Percentiles rank a stretch among this genome's conserved stretches.
Evolutionary conservation across 352 stramenopile species (phyloP).

Genomic region (Phytophthora meadii): DNA sequence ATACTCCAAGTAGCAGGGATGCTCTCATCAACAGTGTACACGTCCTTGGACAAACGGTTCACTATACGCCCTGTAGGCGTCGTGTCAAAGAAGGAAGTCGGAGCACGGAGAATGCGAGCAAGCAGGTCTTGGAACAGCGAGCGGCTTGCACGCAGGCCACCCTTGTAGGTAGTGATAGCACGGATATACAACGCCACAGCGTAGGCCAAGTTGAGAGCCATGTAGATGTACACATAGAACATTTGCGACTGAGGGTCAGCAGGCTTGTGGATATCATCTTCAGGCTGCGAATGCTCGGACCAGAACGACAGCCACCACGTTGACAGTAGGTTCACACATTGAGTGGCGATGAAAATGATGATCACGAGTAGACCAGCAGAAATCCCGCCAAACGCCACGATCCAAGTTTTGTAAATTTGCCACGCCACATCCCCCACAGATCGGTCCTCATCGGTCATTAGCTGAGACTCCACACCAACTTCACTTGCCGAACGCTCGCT

Average conservation of each 20-base stretch:
- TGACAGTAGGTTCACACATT: conserved; percentile 64
- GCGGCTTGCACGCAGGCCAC: conserved; percentile 60
- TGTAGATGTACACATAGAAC: conserved; percentile 89
- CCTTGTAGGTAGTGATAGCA: conserved; percentile 63
- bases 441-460: conserved; percentile 79
- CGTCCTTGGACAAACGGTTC: conserved; percentile 81
- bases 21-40: conserved; percentile 80
- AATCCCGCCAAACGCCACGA: conserved; percentile 69
- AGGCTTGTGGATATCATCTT: conserved; percentile 15
- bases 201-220: conserved; percentile 68
- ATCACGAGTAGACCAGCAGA: conserved; percentile 52
- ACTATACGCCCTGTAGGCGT: conserved; percentile 81
- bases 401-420: conserved; percentile 76
- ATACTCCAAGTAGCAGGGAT: conserved; percentile 74
- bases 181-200: conserved; percentile 72
- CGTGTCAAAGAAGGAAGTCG: conserved; percentile 86
- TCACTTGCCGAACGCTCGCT: conserved; percentile 58
- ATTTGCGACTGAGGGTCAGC: conserved; percentile 53
- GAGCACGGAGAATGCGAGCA: conserved; percentile 90
- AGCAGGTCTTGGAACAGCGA: conserved; percentile 74
- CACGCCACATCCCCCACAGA: conserved; percentile 64
- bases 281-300: conserved; percentile 41
- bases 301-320: conserved; percentile 69
- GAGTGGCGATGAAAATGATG: conserved; percentile 50
- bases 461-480: conserved; percentile 33